Percentiles rank a stretch among this genome's conserved stretches.
Conservation (phyloP, 345 rosid genomes). For the Melaleuca alternifolia region DNA sequence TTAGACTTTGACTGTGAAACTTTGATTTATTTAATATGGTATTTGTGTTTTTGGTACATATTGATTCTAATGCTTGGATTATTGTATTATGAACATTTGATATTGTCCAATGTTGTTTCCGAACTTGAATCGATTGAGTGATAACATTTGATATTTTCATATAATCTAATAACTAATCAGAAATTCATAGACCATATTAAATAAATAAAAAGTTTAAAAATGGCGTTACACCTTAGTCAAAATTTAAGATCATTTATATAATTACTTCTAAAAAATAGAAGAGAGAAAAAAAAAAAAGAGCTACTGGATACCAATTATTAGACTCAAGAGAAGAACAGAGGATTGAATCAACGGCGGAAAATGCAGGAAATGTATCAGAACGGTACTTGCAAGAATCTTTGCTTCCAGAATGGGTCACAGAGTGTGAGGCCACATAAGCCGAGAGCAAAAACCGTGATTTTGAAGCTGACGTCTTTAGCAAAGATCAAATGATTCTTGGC, state of each 20-base stretch:
- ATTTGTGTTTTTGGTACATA: accelerated
- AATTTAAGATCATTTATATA: too few relatives aligned
- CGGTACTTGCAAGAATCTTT: not conserved
- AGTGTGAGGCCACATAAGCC: too few relatives aligned
- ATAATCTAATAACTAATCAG: not conserved
- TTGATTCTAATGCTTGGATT: accelerated
- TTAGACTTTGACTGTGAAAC: accelerated
- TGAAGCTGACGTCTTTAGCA: not conserved
- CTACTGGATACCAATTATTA: not conserved
- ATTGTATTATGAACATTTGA: too few relatives aligned
- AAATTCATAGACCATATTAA: accelerated
- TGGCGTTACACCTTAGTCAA: too few relatives aligned
- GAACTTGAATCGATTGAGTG: too few relatives aligned
- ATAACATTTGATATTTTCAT: not conserved
- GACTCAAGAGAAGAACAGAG: not conserved
- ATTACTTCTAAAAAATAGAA: too few relatives aligned
- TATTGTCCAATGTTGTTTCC: too few relatives aligned
- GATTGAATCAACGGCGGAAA: too few relatives aligned
- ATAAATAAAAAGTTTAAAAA: accelerated
- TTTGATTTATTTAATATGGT: not conserved
- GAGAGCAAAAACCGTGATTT: too few relatives aligned
- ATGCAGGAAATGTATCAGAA: not conserved
- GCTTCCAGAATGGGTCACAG: too few relatives aligned
- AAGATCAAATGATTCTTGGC: not conserved
- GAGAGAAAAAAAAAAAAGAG: not conserved